Evolutionary conservation across 495 filamentous ascomycete genomes (phyloP).

Genomic region (Talaromyces liani): DNA sequence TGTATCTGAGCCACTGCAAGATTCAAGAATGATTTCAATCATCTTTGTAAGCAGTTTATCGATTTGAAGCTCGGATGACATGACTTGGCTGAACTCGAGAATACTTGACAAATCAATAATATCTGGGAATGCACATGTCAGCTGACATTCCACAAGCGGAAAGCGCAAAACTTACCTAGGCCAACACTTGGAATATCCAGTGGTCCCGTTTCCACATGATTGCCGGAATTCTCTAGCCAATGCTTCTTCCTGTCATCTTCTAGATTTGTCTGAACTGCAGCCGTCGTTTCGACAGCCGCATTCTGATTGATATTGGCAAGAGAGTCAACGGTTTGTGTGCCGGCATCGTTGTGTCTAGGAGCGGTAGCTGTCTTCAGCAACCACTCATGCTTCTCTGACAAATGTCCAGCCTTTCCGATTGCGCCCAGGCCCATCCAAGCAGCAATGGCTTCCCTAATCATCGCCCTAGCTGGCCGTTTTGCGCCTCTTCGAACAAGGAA

Average conservation of each 20-base stretch:
- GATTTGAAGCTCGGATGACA: conserved; percentile 80
- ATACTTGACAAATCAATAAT: conserved; percentile 86
- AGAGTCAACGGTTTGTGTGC: conserved; percentile 62
- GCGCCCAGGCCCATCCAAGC: conserved; percentile 71
- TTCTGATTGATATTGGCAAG: conserved; percentile 45
- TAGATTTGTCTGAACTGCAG: conserved; percentile 24
- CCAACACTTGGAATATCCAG: conserved; percentile 40
- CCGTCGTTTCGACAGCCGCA: conserved; percentile 38
- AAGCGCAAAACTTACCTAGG: conserved; percentile 20
- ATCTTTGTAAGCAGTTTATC: conserved; percentile 81
- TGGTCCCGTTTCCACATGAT: conserved; percentile 25
- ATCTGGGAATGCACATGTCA: conserved; percentile 33
- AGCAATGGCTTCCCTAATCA: conserved; percentile 63
- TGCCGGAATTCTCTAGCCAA: conserved; percentile 65
- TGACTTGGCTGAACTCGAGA: conserved; percentile 79
- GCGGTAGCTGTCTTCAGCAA: conserved; percentile 59
- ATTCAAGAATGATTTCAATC: conserved; percentile 84
- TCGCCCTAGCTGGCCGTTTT: conserved; percentile 62
- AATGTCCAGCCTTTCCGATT: conserved; percentile 60
- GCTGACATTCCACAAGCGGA: conserved; percentile 20
- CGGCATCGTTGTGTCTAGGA: conserved; percentile 56
- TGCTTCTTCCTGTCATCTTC: conserved; percentile 57
- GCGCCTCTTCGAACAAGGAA: conserved; percentile 66
- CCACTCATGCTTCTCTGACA: conserved; percentile 64
- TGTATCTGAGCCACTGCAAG: conserved; percentile 72